These are phyloP conservation scores for Hymenoscyphus infarciens DNA, from an alignment of 2,329 filamentous ascomycete species.

Conservation along the genomic window DNA sequence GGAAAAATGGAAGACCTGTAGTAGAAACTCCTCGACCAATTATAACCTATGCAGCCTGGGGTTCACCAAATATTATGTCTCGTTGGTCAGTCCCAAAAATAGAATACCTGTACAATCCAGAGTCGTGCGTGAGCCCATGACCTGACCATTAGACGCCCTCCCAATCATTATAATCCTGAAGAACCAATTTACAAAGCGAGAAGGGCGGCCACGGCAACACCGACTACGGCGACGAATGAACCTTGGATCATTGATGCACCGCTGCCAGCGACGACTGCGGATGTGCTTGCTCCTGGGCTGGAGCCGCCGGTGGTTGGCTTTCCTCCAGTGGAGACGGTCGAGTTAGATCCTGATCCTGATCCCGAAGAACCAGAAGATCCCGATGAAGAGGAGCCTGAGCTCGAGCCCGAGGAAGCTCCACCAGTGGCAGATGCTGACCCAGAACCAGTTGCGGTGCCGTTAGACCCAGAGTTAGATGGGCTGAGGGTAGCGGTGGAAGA, in stretches of 20 bases:
- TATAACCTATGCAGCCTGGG: background rate
- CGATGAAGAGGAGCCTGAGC: conserved; percentile 6
- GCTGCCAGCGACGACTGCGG: conserved; percentile 9
- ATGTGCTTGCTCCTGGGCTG: background rate
- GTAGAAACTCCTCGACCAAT: conserved; percentile 12
- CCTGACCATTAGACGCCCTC: background rate
- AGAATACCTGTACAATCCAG: background rate
- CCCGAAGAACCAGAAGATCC: conserved; percentile 10
- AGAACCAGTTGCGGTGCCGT: background rate
- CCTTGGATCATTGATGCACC: conserved; percentile 20
- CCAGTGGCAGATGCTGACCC: conserved; percentile 8
- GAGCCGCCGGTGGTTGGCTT: background rate
- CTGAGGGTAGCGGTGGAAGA: conserved; percentile 9
- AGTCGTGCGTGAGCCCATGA: conserved; percentile 3
- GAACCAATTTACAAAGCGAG: conserved; percentile 28
- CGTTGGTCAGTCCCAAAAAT: background rate
- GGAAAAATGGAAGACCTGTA: background rate
- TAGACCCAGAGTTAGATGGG: background rate
- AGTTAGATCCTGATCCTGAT: conserved; percentile 8
- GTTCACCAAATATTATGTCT: background rate
- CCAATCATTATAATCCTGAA: conserved; percentile 6
- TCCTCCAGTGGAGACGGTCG: conserved; percentile 1
- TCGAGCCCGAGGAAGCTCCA: background rate
- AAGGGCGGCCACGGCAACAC: conserved; percentile 23
- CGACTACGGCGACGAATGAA: conserved; percentile 23